These are phyloP conservation scores for Pseudopithomyces chartarum DNA, from an alignment of 2,329 filamentous ascomycete species.

Conservation along the genomic window DNA sequence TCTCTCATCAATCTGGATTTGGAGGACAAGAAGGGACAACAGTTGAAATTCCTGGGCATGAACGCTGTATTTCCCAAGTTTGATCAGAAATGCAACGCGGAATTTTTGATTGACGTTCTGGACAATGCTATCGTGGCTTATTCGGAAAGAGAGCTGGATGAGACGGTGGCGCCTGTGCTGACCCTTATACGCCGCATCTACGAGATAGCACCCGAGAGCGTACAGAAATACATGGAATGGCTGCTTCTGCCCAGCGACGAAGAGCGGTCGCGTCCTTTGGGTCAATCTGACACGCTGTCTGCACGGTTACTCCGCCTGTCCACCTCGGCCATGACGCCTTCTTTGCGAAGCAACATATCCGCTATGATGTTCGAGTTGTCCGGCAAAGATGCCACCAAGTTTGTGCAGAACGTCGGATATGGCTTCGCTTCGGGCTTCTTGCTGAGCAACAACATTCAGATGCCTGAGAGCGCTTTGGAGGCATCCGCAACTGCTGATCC, in stretches of 20 bases:
- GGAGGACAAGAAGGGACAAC: constrained; percentile 50
- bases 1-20: constrained; percentile 80
- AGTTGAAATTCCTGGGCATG: constrained; percentile 50
- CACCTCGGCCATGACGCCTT: constrained; percentile 72
- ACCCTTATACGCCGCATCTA: constrained; percentile 74
- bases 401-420: constrained; percentile 92
- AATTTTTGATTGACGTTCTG: constrained; percentile 72
- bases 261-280: constrained; percentile 78
- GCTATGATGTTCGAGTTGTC: constrained; percentile 87
- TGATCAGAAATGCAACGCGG: constrained; percentile 63
- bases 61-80: constrained; percentile 69
- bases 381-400: constrained; percentile 75
- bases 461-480: constrained; percentile 70
- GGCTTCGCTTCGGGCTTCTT: constrained; percentile 92
- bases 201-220: constrained; percentile 66
- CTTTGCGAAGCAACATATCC: constrained; percentile 75
- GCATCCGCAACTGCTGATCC: constrained; percentile 49
- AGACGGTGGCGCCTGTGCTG: constrained; percentile 72
- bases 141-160: constrained; percentile 72
- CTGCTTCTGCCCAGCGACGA: constrained; percentile 75
- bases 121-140: constrained; percentile 69
- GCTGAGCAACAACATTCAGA: constrained; percentile 78
- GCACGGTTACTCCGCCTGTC: constrained; percentile 79
- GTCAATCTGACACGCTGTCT: constrained; percentile 73
- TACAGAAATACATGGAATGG: constrained; percentile 66